Conservation (phyloP, 1,139 yeast species). For the Debaryomycetaceae sp. region DNA sequence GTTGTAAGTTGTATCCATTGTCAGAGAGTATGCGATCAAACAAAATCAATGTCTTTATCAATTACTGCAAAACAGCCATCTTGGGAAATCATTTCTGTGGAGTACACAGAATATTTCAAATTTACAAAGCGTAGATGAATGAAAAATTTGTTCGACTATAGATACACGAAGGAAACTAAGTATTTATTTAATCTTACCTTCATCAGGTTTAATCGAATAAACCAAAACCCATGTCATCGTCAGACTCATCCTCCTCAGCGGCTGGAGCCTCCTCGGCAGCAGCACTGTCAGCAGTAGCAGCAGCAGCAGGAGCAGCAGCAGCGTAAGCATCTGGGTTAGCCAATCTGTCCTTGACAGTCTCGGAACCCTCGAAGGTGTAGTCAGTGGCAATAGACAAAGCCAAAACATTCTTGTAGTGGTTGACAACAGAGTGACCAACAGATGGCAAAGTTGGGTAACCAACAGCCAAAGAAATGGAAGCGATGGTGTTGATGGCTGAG, state of each 20-base stretch:
- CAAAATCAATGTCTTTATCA: neutral
- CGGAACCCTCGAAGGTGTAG: conserved; percentile 99
- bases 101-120: neutral
- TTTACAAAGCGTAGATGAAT: neutral
- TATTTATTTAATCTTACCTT: neutral
- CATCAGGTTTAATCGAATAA: conserved; percentile 79
- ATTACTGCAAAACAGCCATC: neutral
- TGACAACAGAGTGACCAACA: conserved; percentile 97
- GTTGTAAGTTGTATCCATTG: neutral
- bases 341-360: conserved; percentile 97
- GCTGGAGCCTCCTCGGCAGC: conserved; percentile 63
- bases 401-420: conserved; percentile 98
- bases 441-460: conserved; percentile 99
- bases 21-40: neutral
- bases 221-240: conserved; percentile 96
- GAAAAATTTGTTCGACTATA: neutral
- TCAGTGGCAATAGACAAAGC: conserved; percentile 98
- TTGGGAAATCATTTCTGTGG: neutral
- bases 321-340: conserved; percentile 87
- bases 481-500: conserved; percentile 88
- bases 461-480: conserved; percentile 94
- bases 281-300: conserved; percentile 79
- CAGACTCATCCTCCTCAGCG: conserved; percentile 70
- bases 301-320: conserved; percentile 95
- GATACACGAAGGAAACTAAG: neutral